phyloP scores from a whole-genome alignment of 2,329 filamentous ascomycete species.

The Blastomyces percursus region DNA sequence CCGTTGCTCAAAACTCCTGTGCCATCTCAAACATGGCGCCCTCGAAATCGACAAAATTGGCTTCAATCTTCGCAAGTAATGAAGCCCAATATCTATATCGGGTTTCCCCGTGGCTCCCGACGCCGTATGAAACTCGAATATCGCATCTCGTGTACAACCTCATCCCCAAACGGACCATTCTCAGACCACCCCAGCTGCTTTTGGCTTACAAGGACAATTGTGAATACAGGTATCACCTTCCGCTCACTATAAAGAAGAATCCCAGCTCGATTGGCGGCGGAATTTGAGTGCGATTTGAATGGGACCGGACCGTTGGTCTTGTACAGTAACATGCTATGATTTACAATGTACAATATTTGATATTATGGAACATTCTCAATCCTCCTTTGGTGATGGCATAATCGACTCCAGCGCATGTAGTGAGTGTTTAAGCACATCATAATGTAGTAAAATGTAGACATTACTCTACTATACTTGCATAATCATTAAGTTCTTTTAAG shows the following conservation, averaged over 20 bases:
- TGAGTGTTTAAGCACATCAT: neutral
- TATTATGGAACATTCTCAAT: neutral
- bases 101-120: neutral
- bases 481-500: no score
- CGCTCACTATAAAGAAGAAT: neutral
- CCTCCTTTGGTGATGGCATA: neutral
- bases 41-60: neutral
- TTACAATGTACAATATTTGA: no score
- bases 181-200: neutral
- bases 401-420: neutral
- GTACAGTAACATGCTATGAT: neutral
- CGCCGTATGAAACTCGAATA: neutral
- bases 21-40: neutral
- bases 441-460: neutral
- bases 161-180: no score
- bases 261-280: neutral
- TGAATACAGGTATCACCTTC: neutral
- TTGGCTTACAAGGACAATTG: neutral
- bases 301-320: neutral
- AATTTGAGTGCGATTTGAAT: neutral
- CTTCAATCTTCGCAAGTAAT: neutral
- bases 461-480: neutral
- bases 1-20: neutral
- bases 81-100: neutral
- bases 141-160: neutral